These are phyloP conservation scores for Irpex sp. DNA, from an alignment of 1,284 basidiomycete genomes.

Conservation along the genomic window DNA sequence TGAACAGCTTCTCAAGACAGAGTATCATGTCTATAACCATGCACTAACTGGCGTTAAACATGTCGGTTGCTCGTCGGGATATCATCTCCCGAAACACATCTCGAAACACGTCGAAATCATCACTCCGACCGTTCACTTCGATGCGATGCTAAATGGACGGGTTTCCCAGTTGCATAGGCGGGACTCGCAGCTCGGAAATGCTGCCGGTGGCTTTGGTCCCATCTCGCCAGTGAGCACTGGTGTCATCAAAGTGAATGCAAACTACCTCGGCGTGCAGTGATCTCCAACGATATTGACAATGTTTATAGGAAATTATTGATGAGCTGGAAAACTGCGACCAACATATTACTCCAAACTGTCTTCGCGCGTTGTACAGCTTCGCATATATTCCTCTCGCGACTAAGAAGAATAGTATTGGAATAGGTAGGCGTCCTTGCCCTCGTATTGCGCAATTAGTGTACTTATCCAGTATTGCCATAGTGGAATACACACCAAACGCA, in stretches of 20 bases:
- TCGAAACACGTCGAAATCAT: constrained; percentile 22
- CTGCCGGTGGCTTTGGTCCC: neutral
- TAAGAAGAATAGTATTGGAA: constrained; percentile 47
- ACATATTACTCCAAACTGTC: constrained; percentile 51
- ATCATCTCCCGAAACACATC: constrained; percentile 22
- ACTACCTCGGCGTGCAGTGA: neutral
- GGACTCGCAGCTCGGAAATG: neutral
- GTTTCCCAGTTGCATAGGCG: neutral
- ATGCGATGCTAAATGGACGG: constrained; percentile 11
- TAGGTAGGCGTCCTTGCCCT: constrained; percentile 28
- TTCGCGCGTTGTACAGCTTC: constrained; percentile 50
- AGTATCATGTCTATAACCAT: constrained; percentile 44
- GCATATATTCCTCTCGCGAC: constrained; percentile 43
- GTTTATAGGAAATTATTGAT: constrained; percentile 3
- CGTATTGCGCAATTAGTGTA: neutral
- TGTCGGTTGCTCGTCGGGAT: constrained; percentile 26
- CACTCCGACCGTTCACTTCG: constrained; percentile 24
- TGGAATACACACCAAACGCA: constrained; percentile 48
- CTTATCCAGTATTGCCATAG: constrained; percentile 21
- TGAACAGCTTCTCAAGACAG: constrained; percentile 39
- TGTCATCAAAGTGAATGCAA: neutral
- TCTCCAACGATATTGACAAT: neutral
- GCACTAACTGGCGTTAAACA: constrained; percentile 27
- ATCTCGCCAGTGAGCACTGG: neutral
- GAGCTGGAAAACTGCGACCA: constrained; percentile 32